Conservation (phyloP, 371 early-diverging fungal species). For the Lichtheimia corymbifera region DNA sequence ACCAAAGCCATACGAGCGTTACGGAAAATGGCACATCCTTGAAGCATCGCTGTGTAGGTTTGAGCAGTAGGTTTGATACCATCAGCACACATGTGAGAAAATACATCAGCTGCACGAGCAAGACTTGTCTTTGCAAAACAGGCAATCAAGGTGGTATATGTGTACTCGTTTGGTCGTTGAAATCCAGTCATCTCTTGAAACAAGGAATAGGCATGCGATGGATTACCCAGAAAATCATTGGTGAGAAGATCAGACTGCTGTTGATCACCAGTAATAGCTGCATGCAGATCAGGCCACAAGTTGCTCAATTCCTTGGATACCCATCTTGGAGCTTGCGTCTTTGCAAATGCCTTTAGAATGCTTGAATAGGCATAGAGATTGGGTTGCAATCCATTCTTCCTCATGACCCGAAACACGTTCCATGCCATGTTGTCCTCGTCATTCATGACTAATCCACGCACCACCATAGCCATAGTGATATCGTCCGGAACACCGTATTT, state of each 20-base stretch:
- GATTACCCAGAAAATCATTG: background rate
- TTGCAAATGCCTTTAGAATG: slow-evolving; percentile 30
- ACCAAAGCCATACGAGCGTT: slow-evolving; percentile 30
- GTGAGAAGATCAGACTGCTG: background rate
- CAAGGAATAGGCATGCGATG: slow-evolving; percentile 23
- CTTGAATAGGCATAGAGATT: slow-evolving; percentile 37
- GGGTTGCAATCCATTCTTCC: slow-evolving; percentile 28
- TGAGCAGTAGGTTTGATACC: slow-evolving; percentile 35
- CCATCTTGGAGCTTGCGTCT: slow-evolving; percentile 9
- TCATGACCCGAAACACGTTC: slow-evolving; percentile 36
- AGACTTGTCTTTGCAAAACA: slow-evolving; percentile 45
- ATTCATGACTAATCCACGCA: slow-evolving; percentile 41
- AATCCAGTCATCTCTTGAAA: slow-evolving; percentile 43
- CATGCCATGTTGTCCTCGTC: slow-evolving; percentile 39
- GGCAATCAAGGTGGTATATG: slow-evolving; percentile 49
- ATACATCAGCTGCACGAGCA: slow-evolving; percentile 34
- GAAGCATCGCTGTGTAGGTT: slow-evolving; percentile 43
- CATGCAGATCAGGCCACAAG: slow-evolving; percentile 11
- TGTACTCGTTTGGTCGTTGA: slow-evolving; percentile 43
- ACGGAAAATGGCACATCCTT: slow-evolving; percentile 48
- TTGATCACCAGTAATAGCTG: background rate
- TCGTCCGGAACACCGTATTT: slow-evolving; percentile 34
- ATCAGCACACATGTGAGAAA: slow-evolving; percentile 38
- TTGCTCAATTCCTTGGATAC: slow-evolving; percentile 1
- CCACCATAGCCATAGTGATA: slow-evolving; percentile 43